Percentiles rank a stretch among this genome's conserved stretches.
Conservation (phyloP, 2,329 filamentous ascomycete species). For the Neoscytalidium dimidiatum region DNA sequence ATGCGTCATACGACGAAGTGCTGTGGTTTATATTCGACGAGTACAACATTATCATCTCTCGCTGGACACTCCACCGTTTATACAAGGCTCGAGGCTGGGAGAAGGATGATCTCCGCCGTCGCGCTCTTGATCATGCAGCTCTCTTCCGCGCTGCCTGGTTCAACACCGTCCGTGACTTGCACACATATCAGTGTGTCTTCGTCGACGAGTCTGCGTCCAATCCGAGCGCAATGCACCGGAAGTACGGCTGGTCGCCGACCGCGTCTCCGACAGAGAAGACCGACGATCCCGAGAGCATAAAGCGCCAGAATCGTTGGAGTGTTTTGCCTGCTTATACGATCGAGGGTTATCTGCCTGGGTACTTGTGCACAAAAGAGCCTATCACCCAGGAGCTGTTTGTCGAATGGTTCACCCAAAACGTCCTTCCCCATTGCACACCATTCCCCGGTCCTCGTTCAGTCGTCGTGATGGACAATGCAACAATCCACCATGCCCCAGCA, state of each 20-base stretch:
- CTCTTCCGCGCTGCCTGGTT: neutral
- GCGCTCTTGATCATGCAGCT: neutral
- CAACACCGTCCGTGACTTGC: neutral
- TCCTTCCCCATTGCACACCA: conserved; percentile 13
- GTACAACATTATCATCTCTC: neutral
- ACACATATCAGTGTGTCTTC: conserved; percentile 7
- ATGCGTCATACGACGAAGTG: neutral
- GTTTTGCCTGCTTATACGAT: conserved; percentile 20
- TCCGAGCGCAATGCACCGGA: conserved; percentile 3
- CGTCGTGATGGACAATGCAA: conserved; percentile 15
- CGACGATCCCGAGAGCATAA: neutral
- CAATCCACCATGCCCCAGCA: conserved; percentile 3
- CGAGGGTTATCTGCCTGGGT: neutral
- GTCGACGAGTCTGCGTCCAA: conserved; percentile 20
- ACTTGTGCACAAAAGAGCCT: neutral
- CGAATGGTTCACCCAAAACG: neutral
- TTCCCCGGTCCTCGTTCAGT: conserved; percentile 17
- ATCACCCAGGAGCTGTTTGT: conserved; percentile 14
- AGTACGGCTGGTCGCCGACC: conserved; percentile 4
- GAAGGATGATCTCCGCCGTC: neutral
- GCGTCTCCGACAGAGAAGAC: neutral
- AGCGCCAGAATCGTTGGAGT: neutral
- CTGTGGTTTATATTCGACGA: neutral
- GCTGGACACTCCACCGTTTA: neutral
- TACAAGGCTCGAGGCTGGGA: neutral